A percentile compares a stretch with the other conserved stretches of the same genome.
Conservation (phyloP, 1,139 yeast genomes). For the Geotrichum restrictum region DNA sequence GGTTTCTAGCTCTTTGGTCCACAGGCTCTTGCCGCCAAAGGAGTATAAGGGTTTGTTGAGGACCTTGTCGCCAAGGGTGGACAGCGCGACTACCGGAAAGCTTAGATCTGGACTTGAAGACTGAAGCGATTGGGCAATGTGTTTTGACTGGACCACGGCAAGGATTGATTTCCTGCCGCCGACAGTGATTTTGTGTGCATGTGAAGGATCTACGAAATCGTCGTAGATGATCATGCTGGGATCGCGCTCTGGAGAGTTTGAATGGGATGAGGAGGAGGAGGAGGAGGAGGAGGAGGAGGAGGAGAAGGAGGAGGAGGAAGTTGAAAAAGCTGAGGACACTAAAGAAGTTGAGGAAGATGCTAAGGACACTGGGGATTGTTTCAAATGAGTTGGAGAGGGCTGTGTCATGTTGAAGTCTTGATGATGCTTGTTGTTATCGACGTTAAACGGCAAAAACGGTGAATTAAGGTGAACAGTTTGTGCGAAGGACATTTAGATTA, state of each 20-base stretch:
- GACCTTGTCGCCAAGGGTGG: slow-evolving; percentile 86
- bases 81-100: slow-evolving; percentile 71
- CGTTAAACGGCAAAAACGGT: too few relatives aligned
- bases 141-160: slow-evolving; percentile 82
- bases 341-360: neutral
- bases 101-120: slow-evolving; percentile 48
- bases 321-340: neutral
- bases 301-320: neutral
- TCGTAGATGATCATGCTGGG: slow-evolving; percentile 20
- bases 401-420: too few relatives aligned
- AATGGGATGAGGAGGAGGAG: neutral
- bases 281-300: neutral
- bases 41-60: slow-evolving; percentile 83
- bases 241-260: slow-evolving; percentile 19
- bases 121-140: slow-evolving; percentile 62
- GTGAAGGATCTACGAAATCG: slow-evolving; percentile 16
- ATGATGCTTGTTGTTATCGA: too few relatives aligned
- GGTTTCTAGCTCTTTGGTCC: slow-evolving; percentile 94
- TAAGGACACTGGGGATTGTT: neutral
- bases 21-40: slow-evolving; percentile 90
- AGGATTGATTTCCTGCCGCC: slow-evolving; percentile 88
- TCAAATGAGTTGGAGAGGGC: too few relatives aligned
- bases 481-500: too few relatives aligned
- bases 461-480: neutral
- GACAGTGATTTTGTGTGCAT: slow-evolving; percentile 38